A percentile compares a stretch with the other conserved stretches of the same genome.
These are phyloP conservation scores for Ustilago trichophora DNA, from an alignment of 1,284 basidiomycete genomes.

Conservation along the genomic window DNA sequence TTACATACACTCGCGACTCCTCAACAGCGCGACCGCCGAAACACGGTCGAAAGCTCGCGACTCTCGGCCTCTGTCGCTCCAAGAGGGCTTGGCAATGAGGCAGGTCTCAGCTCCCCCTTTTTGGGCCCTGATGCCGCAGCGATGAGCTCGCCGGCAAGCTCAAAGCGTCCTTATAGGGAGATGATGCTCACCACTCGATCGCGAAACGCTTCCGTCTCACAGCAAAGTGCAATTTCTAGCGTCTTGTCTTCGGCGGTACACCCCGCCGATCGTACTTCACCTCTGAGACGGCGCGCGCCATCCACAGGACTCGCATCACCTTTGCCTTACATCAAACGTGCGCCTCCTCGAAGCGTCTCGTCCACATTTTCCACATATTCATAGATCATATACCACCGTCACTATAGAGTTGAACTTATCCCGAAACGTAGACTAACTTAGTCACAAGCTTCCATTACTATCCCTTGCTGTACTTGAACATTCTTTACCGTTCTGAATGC, in stretches of 20 bases:
- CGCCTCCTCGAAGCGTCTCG: slow-evolving; percentile 4
- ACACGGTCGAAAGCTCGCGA: neutral
- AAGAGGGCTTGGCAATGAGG: neutral
- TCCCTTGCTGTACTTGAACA: too few relatives aligned
- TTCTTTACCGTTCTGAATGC: too few relatives aligned
- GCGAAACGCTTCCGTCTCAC: neutral
- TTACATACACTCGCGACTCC: slow-evolving; percentile 2
- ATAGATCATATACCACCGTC: too few relatives aligned
- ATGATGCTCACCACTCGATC: neutral
- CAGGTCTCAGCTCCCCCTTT: neutral
- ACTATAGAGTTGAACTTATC: too few relatives aligned
- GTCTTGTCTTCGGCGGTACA: too few relatives aligned
- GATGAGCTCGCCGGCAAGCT: neutral
- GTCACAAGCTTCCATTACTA: too few relatives aligned
- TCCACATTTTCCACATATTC: too few relatives aligned
- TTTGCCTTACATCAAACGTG: slow-evolving; percentile 29
- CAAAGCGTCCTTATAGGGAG: neutral
- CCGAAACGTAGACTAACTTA: too few relatives aligned
- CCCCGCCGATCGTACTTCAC: neutral
- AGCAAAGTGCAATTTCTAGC: too few relatives aligned
- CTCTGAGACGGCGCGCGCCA: too few relatives aligned
- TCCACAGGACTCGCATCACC: slow-evolving; percentile 12
- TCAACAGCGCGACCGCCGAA: neutral
- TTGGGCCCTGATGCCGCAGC: neutral
- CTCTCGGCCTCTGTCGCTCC: neutral